Evolutionary conservation across 1,139 yeast species (phyloP).

Genomic region (Yamadazyma blattariae): DNA sequence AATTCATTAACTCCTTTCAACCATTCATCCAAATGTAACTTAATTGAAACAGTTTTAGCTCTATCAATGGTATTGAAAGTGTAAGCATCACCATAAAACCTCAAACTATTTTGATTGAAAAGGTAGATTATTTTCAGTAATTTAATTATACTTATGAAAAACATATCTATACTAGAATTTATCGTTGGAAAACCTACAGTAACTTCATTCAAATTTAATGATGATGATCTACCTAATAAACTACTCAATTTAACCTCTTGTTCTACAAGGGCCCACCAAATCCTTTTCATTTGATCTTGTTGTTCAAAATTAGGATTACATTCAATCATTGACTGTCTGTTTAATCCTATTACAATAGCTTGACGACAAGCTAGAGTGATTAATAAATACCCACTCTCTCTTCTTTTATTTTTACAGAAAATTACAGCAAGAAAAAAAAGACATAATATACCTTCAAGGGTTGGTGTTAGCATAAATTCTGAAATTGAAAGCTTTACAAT

Average conservation of each 20-base stretch:
- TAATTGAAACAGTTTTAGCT: constrained; percentile 2
- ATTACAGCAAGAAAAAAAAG: constrained; percentile 37
- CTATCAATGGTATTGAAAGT: constrained; percentile 1
- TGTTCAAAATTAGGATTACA: constrained; percentile 6
- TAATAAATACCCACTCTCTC: constrained; percentile 45
- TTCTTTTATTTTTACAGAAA: constrained; percentile 36
- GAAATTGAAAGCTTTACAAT: constrained; percentile 36
- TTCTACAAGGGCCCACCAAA: constrained; percentile 16
- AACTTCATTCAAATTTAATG: constrained; percentile 9
- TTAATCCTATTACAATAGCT: constrained; percentile 43
- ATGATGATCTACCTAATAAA: constrained; percentile 15
- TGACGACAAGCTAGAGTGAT: constrained; percentile 41
- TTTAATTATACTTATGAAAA: constrained; percentile 1
- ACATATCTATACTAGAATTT: not conserved
- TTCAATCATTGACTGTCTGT: constrained; percentile 28
- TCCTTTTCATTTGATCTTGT: constrained; percentile 10
- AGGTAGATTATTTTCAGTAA: constrained; percentile 4
- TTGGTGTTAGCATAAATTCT: constrained; percentile 41
- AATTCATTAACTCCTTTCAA: not conserved
- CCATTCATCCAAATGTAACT: constrained; percentile 5
- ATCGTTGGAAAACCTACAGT: constrained; percentile 3
- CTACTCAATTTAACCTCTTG: constrained; percentile 11
- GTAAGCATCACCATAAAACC: not conserved
- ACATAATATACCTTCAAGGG: constrained; percentile 39
- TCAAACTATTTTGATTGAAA: constrained; percentile 1